Evolutionary conservation across 208 protist species (phyloP), one percentile per base, ranked within the genome.

Genomic region (Trypanosoma brucei): DNA sequence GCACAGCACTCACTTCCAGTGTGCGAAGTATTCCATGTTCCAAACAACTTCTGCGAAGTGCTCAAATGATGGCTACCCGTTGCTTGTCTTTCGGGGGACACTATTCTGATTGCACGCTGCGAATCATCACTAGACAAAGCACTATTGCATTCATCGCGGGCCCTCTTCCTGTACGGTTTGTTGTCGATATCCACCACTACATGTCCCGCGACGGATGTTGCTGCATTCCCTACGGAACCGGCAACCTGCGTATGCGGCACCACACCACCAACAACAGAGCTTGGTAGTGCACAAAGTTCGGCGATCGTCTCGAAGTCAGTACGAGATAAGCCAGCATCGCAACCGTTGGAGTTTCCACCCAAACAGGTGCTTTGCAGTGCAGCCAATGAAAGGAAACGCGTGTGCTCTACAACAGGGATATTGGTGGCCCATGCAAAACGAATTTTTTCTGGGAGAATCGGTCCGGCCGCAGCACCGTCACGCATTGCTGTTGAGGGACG

Each of bases 351-450:
- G 11, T 6, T 14, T 1, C 30, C 33, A 5, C 2, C 52, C 37
- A 50, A 35, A 55, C 4, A 42, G 39, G 48, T 50, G 31, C 56
- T 48, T 38, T 45, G 13, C 22, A 91, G 65, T 39, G 72, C 45
- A 30, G 77, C 63, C 42, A 81, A 52, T 3, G 62, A 33, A 45
- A 93, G 68, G 30, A 93, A 68, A 7, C 73, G 69, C 7, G 70
- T 60, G 62, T 85, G 87, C 37, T 84, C 73, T 31, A 91, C 72
- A 2, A 93, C 75, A 44, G 86, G 83, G 44, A 93, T 79, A 42
- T 77, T 81, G 9, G 75, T 70, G 14, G 67, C 64, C 59, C 83
- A 83, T n/a, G 86, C 83, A 63, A 91, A 84, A 33, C 63, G 67
- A 4, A 93, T 50, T 62, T 93, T 90, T 37, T 75, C 75, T 2